These are phyloP conservation scores for Luzula sylvatica DNA, from an alignment of 176 grass and related monocot species.

Conservation along the genomic window DNA sequence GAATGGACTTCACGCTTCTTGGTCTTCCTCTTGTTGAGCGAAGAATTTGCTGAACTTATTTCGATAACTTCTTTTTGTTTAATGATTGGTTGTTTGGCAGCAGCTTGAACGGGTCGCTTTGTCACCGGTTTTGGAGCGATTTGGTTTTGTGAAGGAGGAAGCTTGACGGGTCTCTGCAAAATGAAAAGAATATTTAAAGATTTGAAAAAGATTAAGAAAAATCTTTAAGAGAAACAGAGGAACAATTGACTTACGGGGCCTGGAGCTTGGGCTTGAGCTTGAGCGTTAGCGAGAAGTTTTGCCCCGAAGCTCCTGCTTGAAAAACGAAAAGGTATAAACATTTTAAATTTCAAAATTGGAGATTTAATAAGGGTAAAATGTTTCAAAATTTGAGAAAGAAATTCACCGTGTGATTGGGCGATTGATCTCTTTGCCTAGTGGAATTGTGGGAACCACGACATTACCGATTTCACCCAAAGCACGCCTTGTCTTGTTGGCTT, in stretches of 20 bases:
- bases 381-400: background rate
- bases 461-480: slow-evolving; percentile 71
- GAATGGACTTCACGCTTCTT: slow-evolving; percentile 65
- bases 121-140: slow-evolving; percentile 28
- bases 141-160: slow-evolving; percentile 12
- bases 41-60: slow-evolving; percentile 38
- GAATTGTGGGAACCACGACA: no score
- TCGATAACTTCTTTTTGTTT: slow-evolving; percentile 38
- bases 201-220: no score
- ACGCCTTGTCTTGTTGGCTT: slow-evolving; percentile 37
- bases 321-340: background rate
- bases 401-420: slow-evolving; percentile 31
- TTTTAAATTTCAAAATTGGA: background rate
- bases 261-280: slow-evolving; percentile 25
- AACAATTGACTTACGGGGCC: no score
- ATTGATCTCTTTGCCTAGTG: slow-evolving; percentile 15
- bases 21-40: slow-evolving; percentile 29
- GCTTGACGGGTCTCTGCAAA: slow-evolving; percentile 23
- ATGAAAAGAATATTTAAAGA: background rate
- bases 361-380: no score
- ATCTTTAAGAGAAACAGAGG: no score
- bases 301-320: slow-evolving; percentile 46
- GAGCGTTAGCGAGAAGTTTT: slow-evolving; percentile 50
- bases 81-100: slow-evolving; percentile 22
- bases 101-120: slow-evolving; percentile 25